These are phyloP conservation scores for Alectoria sarmentosa DNA, from an alignment of 495 filamentous ascomycete genomes.

Conservation along the genomic window DNA sequence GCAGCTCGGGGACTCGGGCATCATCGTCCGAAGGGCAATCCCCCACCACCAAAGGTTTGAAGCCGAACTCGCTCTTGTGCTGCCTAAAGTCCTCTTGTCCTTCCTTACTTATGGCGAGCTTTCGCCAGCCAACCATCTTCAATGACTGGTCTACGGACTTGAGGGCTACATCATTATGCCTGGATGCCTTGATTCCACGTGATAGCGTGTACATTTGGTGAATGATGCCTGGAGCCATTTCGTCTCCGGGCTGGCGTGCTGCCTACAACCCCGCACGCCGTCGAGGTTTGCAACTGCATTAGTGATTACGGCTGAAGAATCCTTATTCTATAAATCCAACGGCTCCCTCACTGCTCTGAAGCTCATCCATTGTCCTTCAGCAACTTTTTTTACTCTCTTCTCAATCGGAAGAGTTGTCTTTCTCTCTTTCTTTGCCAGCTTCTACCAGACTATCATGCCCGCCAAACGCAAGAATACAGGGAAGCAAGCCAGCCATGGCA, in stretches of 20 bases:
- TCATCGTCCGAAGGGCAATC: no score
- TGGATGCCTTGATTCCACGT: constrained; percentile 7
- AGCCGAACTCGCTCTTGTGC: no score
- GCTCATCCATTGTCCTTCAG: background rate
- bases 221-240: constrained; percentile 3
- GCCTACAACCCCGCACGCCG: constrained; percentile 6
- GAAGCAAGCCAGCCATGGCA: constrained; percentile 19
- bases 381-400: background rate
- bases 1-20: no score
- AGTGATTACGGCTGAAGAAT: background rate
- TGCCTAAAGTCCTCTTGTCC: background rate
- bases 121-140: background rate
- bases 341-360: background rate
- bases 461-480: constrained; percentile 23
- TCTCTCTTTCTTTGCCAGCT: background rate
- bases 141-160: background rate
- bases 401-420: background rate
- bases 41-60: no score
- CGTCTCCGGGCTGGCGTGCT: background rate
- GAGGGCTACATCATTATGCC: background rate
- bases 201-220: constrained; percentile 8
- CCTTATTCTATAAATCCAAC: background rate
- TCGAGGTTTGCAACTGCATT: constrained; percentile 3
- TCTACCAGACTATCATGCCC: constrained; percentile 17
- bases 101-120: background rate